phyloP scores from a whole-genome alignment of 2,329 filamentous ascomycete genomes.

The Colletotrichum aenigma region DNA sequence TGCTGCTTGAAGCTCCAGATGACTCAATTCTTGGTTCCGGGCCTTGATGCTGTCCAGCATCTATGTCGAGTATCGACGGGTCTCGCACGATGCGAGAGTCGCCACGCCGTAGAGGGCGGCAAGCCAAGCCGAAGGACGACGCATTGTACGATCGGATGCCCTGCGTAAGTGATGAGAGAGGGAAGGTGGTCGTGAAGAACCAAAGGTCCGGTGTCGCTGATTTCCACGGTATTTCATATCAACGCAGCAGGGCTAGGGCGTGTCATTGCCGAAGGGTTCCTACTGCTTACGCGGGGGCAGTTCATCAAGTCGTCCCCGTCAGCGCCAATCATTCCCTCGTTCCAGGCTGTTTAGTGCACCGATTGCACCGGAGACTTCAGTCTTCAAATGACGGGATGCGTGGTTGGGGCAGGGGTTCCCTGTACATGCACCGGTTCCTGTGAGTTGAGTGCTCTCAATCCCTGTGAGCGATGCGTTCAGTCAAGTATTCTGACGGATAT shows the following conservation, averaged over 20 bases:
- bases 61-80: constrained; percentile 18
- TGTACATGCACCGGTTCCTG: background rate
- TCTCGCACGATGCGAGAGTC: background rate
- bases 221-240: background rate
- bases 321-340: background rate
- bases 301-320: background rate
- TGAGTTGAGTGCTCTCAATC: background rate
- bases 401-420: background rate
- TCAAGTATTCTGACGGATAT: background rate
- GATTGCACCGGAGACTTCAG: background rate
- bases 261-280: background rate
- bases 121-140: background rate
- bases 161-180: fast-evolving
- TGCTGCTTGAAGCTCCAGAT: constrained; percentile 24
- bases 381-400: background rate
- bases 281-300: background rate
- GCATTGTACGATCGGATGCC: background rate
- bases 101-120: background rate
- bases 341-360: background rate
- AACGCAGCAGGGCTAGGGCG: background rate
- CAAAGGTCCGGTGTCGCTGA: background rate
- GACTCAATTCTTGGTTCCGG: constrained; percentile 24
- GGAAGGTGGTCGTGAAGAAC: background rate
- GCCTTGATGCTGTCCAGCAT: constrained; percentile 29
- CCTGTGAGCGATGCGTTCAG: background rate